Evolutionary conservation across 345 rosid species (phyloP).

Genomic region (Acer yangbiense): DNA sequence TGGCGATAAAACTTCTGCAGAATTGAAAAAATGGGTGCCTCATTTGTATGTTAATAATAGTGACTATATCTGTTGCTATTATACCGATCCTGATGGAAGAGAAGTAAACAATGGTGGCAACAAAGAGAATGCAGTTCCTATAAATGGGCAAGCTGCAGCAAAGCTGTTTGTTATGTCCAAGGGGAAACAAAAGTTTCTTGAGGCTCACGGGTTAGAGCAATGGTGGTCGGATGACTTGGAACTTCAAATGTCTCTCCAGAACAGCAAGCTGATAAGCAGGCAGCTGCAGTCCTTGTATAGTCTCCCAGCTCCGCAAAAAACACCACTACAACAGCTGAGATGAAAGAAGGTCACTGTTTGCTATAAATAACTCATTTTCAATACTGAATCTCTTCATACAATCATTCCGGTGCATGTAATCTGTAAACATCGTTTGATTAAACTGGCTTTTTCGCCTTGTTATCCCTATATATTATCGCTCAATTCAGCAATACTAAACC

Average conservation of each 20-base stretch:
- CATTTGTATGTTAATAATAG: conserved; percentile 89
- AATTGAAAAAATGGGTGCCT: conserved; percentile 77
- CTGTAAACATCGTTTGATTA: background rate
- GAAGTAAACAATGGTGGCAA: conserved; percentile 32
- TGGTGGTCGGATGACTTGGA: conserved; percentile 97
- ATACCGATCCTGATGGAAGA: conserved; percentile 55
- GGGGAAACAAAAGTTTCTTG: conserved; percentile 90
- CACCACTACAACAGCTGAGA: conserved; percentile 23
- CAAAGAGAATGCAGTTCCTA: conserved; percentile 54
- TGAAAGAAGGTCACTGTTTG: conserved; percentile 4
- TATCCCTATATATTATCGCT: background rate
- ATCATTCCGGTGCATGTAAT: background rate
- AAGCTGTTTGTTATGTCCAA: conserved; percentile 91
- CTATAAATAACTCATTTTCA: conserved; percentile 30
- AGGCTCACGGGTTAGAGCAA: conserved; percentile 94
- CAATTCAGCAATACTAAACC: conserved; percentile 13
- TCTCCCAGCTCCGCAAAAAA: conserved; percentile 41
- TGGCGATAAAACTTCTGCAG: conserved; percentile 43
- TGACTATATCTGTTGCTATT: conserved; percentile 85
- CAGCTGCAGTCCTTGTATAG: conserved; percentile 84
- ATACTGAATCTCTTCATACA: background rate
- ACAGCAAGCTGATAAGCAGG: conserved; percentile 80
- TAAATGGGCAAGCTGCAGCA: conserved; percentile 56
- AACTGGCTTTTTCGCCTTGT: conserved; percentile 12
- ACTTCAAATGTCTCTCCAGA: conserved; percentile 65